Conservation (phyloP, 768 basidiomycete genomes). For the Tylopilus plumbeoviolaceoides region DNA sequence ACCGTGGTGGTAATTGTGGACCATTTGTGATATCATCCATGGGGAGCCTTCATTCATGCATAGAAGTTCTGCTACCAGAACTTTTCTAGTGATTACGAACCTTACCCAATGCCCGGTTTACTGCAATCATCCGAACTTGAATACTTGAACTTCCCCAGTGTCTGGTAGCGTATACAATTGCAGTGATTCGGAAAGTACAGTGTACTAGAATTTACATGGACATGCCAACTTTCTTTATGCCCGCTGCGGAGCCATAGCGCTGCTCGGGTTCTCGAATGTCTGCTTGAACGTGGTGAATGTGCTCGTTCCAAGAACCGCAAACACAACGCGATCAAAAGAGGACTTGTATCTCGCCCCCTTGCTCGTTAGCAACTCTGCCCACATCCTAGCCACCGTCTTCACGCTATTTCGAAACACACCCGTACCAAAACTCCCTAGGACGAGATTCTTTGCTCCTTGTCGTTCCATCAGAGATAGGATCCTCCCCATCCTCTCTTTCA, state of each 20-base stretch:
- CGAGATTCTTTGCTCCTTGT: slow-evolving; percentile 53
- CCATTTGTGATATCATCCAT: slow-evolving; percentile 7
- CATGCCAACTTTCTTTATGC: not conserved
- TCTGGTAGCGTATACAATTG: too few relatives aligned
- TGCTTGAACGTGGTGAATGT: slow-evolving; percentile 44
- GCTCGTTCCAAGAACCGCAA: slow-evolving; percentile 56
- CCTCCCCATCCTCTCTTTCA: slow-evolving; percentile 71
- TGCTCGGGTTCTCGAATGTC: slow-evolving; percentile 27
- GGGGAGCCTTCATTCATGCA: slow-evolving; percentile 1
- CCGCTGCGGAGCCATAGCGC: too few relatives aligned
- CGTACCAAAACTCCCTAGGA: slow-evolving; percentile 75
- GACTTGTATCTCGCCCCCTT: slow-evolving; percentile 50
- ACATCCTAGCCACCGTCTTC: slow-evolving; percentile 52
- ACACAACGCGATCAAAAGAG: slow-evolving; percentile 60
- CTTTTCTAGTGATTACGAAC: too few relatives aligned
- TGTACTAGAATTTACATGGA: too few relatives aligned
- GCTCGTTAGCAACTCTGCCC: slow-evolving; percentile 55
- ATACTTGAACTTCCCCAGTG: too few relatives aligned
- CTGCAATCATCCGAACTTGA: too few relatives aligned
- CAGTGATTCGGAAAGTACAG: too few relatives aligned
- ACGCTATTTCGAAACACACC: slow-evolving; percentile 72
- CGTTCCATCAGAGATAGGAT: slow-evolving; percentile 63
- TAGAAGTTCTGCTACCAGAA: slow-evolving; percentile 17
- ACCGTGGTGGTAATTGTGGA: not conserved
- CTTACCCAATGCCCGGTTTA: slow-evolving; percentile 8